These are phyloP conservation scores for Ogataea saltuana DNA, from an alignment of 805 yeast species.

Conservation along the genomic window DNA sequence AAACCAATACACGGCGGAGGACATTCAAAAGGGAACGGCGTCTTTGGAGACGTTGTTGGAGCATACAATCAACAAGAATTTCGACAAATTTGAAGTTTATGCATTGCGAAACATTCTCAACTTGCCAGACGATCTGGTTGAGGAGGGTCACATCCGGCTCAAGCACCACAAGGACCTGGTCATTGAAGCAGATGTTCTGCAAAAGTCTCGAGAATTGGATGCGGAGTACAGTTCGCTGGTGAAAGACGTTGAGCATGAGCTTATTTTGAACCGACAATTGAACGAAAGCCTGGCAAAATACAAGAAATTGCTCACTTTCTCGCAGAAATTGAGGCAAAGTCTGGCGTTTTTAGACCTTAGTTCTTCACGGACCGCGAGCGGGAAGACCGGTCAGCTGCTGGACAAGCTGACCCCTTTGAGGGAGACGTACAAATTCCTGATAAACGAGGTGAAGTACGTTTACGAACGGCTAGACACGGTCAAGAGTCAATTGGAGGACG, in stretches of 20 bases:
- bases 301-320: constrained; percentile 36
- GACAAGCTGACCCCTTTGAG: constrained; percentile 28
- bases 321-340: constrained; percentile 21
- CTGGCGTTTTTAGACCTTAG: constrained; percentile 17
- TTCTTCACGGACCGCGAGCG: constrained; percentile 1
- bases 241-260: constrained; percentile 43
- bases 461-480: constrained; percentile 22
- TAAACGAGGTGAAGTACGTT: constrained; percentile 25
- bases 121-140: constrained; percentile 64
- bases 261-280: constrained; percentile 44
- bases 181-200: constrained; percentile 20
- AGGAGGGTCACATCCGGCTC: constrained; percentile 65
- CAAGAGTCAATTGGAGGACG: constrained; percentile 14
- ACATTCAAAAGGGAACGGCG: constrained; percentile 76
- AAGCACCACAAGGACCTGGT: constrained; percentile 65
- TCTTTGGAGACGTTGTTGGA: constrained; percentile 76
- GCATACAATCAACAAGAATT: constrained; percentile 72
- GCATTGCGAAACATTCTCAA: constrained; percentile 73
- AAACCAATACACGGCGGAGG: constrained; percentile 35
- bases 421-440: constrained; percentile 31
- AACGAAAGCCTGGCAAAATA: constrained; percentile 42
- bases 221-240: constrained; percentile 34
- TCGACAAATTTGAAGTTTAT: constrained; percentile 84
- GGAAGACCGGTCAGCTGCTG: constrained; percentile 7
- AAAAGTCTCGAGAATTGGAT: constrained; percentile 20